These are phyloP conservation scores for Erucastrum elatum DNA, from an alignment of 345 rosid species.

Conservation along the genomic window DNA sequence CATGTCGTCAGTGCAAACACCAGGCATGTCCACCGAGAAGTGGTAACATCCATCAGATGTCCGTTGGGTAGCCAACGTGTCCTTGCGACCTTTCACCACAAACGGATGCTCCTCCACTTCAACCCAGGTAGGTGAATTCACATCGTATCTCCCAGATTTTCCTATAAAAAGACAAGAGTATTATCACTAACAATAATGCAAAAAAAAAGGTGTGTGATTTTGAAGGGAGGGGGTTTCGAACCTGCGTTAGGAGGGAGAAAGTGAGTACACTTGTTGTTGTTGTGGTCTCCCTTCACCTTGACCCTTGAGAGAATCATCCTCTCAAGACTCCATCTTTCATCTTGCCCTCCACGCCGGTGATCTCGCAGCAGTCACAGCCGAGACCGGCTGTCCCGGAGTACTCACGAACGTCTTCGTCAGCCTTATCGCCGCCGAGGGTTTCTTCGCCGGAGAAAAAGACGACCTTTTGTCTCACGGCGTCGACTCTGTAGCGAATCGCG, in stretches of 20 bases:
- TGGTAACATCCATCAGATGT: background rate
- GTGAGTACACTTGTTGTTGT: too few species aligned
- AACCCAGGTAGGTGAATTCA: background rate
- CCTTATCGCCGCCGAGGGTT: background rate
- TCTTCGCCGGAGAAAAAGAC: background rate
- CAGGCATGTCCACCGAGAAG: slow-evolving; percentile 4
- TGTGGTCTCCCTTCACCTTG: too few species aligned
- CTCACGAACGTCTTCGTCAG: background rate
- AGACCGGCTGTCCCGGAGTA: background rate
- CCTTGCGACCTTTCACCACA: slow-evolving; percentile 24
- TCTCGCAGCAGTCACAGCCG: background rate
- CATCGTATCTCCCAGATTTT: background rate
- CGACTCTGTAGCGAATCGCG: background rate
- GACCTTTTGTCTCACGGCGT: background rate
- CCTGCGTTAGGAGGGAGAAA: too few species aligned
- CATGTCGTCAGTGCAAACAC: background rate
- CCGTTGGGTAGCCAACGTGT: background rate
- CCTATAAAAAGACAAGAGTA: background rate
- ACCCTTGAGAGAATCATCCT: too few species aligned
- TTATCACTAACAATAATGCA: too few species aligned
- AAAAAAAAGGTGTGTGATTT: too few species aligned
- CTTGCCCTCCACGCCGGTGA: background rate
- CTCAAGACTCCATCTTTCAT: background rate
- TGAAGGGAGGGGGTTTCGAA: too few species aligned
- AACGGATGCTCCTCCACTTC: slow-evolving; percentile 6